phyloP scores from a whole-genome alignment of 441 rosid genomes.

The Erodium chrysanthum region DNA sequence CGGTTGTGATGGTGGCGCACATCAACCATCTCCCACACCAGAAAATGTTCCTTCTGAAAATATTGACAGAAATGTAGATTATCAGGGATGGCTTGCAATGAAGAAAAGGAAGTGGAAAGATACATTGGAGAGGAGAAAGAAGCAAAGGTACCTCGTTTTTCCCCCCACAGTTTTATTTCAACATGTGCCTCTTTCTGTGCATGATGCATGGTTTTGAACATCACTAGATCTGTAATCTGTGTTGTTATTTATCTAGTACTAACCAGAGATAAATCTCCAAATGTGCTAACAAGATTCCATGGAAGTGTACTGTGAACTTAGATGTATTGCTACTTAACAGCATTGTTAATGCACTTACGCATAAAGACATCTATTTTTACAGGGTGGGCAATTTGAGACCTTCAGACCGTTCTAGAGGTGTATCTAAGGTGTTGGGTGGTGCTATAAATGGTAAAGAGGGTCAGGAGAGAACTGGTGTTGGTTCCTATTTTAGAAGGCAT shows the following conservation, averaged over 20 bases:
- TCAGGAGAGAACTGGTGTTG: slow-evolving; percentile 51
- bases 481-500: slow-evolving; percentile 73
- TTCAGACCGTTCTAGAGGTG: slow-evolving; percentile 27
- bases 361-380: slow-evolving; percentile 23
- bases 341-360: slow-evolving; percentile 8
- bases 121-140: slow-evolving; percentile 55
- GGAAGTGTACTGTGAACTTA: neutral
- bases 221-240: neutral
- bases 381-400: slow-evolving; percentile 54
- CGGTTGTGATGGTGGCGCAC: slow-evolving; percentile 17
- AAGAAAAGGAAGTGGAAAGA: slow-evolving; percentile 93
- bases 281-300: neutral
- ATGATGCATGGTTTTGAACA: neutral
- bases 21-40: slow-evolving; percentile 28
- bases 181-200: neutral
- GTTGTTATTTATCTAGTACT: neutral
- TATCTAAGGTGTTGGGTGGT: slow-evolving; percentile 24
- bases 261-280: neutral
- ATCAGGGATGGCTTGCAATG: slow-evolving; percentile 91
- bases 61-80: slow-evolving; percentile 66
- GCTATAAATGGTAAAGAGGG: slow-evolving; percentile 25
- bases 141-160: slow-evolving; percentile 46
- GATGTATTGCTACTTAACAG: slow-evolving; percentile 4
- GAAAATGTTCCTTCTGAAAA: slow-evolving; percentile 31
- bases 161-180: neutral